Percentiles rank a stretch among this genome's conserved stretches.
Evolutionary conservation across 805 yeast species (phyloP).

Genomic region (Nakazawaea laoshanensis): DNA sequence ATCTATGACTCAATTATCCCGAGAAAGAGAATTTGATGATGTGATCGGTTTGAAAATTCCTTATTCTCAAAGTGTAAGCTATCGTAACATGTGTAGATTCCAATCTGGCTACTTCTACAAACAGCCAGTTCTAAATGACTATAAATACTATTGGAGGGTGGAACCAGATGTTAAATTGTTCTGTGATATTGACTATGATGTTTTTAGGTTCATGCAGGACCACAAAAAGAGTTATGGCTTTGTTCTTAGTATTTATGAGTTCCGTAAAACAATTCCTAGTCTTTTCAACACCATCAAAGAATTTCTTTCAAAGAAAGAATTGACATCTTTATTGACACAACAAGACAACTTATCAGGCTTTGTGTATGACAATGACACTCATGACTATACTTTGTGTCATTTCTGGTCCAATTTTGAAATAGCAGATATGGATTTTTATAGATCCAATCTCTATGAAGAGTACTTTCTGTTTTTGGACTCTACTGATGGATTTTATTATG

Average conservation of each 20-base stretch:
- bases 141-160: slow-evolving; percentile 69
- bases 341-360: slow-evolving; percentile 5
- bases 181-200: slow-evolving; percentile 58
- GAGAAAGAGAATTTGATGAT: slow-evolving; percentile 14
- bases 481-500: slow-evolving; percentile 75
- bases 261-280: slow-evolving; percentile 50
- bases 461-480: slow-evolving; percentile 58
- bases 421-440: slow-evolving; percentile 59
- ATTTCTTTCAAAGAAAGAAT: not conserved
- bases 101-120: slow-evolving; percentile 46
- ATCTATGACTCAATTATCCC: slow-evolving; percentile 31
- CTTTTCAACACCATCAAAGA: slow-evolving; percentile 5
- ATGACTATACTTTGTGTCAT: slow-evolving; percentile 60
- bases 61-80: slow-evolving; percentile 31
- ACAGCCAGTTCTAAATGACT: slow-evolving; percentile 45
- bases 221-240: slow-evolving; percentile 56
- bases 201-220: slow-evolving; percentile 48
- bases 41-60: slow-evolving; percentile 4
- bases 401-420: slow-evolving; percentile 79
- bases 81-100: slow-evolving; percentile 40
- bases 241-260: slow-evolving; percentile 58
- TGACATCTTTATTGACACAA: not conserved
- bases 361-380: slow-evolving; percentile 5
- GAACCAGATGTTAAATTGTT: slow-evolving; percentile 57
- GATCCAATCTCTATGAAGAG: slow-evolving; percentile 45